Percentiles rank a stretch among this genome's conserved stretches.
Evolutionary conservation across 1,284 basidiomycete genomes (phyloP).

Genomic region (Sparassis latifolia): DNA sequence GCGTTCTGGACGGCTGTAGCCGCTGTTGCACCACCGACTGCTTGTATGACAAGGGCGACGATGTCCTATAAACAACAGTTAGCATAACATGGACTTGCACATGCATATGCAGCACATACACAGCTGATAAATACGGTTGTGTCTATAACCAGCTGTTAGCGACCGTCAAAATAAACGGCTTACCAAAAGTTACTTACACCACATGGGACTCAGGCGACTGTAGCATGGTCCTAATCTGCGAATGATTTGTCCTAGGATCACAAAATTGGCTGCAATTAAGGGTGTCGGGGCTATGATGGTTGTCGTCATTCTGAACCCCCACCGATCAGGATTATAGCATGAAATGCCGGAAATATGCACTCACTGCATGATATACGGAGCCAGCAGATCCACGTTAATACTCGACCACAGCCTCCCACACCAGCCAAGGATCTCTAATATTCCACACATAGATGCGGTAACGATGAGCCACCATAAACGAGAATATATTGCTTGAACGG

Average conservation of each 20-base stretch:
- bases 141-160: conserved; percentile 26
- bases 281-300: conserved; percentile 42
- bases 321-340: too few species aligned
- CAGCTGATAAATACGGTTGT: conserved; percentile 43
- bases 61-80: conserved; percentile 33
- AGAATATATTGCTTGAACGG: conserved; percentile 25
- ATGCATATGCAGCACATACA: conserved; percentile 22
- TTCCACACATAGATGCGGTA: conserved; percentile 29
- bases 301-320: conserved; percentile 26
- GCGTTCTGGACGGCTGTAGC: conserved; percentile 27
- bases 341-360: conserved; percentile 8
- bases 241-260: conserved; percentile 40
- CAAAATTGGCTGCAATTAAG: conserved; percentile 41
- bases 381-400: conserved; percentile 3
- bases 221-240: conserved; percentile 31
- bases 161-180: not conserved
- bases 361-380: conserved; percentile 41
- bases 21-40: conserved; percentile 46
- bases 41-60: conserved; percentile 47
- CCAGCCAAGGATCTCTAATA: conserved; percentile 36
- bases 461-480: conserved; percentile 35
- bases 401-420: conserved; percentile 29
- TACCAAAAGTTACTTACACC: conserved; percentile 30
- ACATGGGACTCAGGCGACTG: conserved; percentile 22
- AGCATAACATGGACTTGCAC: not conserved